phyloP scores from a whole-genome alignment of 805 yeast genomes.

The Teunomyces barrocoloradensis region DNA sequence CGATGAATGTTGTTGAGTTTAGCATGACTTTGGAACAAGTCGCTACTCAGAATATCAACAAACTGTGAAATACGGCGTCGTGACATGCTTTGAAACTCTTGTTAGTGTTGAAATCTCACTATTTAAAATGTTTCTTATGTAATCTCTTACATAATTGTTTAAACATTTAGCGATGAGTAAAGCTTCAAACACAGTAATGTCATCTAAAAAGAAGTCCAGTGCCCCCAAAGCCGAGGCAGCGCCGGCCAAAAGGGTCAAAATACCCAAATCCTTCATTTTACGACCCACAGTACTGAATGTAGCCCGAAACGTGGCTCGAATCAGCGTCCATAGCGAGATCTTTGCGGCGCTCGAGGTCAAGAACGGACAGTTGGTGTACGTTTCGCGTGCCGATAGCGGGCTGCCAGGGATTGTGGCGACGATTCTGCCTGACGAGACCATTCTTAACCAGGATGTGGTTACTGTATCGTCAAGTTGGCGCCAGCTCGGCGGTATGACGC shows the following conservation, averaged over 20 bases:
- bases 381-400: conserved; percentile 43
- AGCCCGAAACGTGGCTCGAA: conserved; percentile 23
- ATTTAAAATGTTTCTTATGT: no score
- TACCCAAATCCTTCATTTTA: conserved; percentile 41
- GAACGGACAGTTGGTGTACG: conserved; percentile 44
- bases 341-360: conserved; percentile 46
- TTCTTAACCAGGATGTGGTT: conserved; percentile 28
- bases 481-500: conserved; percentile 38
- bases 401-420: conserved; percentile 45
- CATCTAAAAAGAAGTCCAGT: conserved; percentile 25
- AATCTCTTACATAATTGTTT: no score
- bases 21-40: conserved; percentile 15
- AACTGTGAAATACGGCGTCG: not conserved
- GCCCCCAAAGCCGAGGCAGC: conserved; percentile 17
- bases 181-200: conserved; percentile 9
- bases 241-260: conserved; percentile 32
- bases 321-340: conserved; percentile 41
- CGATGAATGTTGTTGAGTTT: conserved; percentile 11
- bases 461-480: conserved; percentile 26
- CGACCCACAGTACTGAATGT: conserved; percentile 24
- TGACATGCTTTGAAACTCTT: no score
- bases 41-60: conserved; percentile 19
- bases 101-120: no score
- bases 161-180: not conserved
- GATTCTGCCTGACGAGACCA: conserved; percentile 34